phyloP scores from a whole-genome alignment of 176 grass and related monocot species.

The Dactylis glomerata region DNA sequence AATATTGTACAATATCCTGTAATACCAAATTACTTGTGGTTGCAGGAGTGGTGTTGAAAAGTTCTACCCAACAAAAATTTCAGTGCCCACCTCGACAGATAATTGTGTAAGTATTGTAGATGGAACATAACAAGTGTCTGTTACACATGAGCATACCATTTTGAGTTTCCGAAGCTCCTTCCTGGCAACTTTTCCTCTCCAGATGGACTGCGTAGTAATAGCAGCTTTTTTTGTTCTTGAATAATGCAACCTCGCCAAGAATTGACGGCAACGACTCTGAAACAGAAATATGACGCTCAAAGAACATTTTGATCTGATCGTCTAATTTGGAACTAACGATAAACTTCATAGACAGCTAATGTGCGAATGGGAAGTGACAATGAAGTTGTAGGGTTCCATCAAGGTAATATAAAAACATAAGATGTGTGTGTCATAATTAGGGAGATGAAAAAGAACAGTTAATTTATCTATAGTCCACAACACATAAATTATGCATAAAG shows the following conservation, averaged over 20 bases:
- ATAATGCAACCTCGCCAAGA: conserved; percentile 70
- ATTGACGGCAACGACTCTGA: conserved; percentile 80
- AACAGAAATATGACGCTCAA: conserved; percentile 31
- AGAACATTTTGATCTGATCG: conserved; percentile 16
- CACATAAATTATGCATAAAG: not conserved
- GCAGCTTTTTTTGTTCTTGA: conserved; percentile 84
- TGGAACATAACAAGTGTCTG: conserved; percentile 11
- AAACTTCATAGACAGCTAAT: not conserved
- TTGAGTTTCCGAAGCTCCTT: conserved; percentile 92
- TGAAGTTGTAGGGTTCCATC: conserved; percentile 1
- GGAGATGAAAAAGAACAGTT: conserved; percentile 6
- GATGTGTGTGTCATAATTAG: not conserved
- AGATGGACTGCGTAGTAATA: conserved; percentile 88
- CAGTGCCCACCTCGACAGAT: not conserved
- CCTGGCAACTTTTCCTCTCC: conserved; percentile 94
- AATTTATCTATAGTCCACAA: not conserved
- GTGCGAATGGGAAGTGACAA: not conserved
- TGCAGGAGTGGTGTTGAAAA: not conserved
- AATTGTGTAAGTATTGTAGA: conserved; percentile 7
- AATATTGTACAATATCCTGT: not conserved
- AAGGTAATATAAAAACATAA: not conserved
- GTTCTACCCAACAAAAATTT: conserved; percentile 6
- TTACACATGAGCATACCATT: conserved; percentile 52
- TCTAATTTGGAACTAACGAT: not conserved
- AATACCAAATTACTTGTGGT: not conserved